Evolutionary conservation across 164 flowering plant species (phyloP).

Genomic region (Kalanchoe fedtschenkoi): DNA sequence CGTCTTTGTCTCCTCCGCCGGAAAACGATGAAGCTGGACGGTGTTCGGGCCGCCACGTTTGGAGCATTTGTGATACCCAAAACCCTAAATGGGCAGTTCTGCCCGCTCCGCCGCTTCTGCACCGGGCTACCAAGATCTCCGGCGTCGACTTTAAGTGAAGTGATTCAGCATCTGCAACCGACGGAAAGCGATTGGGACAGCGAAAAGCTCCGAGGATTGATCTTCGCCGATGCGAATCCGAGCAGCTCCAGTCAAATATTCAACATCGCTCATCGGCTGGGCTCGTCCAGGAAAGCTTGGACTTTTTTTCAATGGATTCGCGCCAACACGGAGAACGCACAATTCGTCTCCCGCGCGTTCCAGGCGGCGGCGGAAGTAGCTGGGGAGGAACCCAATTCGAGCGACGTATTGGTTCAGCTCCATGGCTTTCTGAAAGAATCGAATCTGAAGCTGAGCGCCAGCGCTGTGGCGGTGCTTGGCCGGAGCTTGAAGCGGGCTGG

Average conservation of each 20-base stretch:
- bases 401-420: constrained; percentile 21
- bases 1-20: too few species aligned
- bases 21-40: background rate
- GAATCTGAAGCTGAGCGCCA: constrained; percentile 23
- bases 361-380: constrained; percentile 46
- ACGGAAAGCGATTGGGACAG: constrained; percentile 23
- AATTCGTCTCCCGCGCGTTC: constrained; percentile 26
- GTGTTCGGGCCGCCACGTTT: background rate
- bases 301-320: constrained; percentile 33
- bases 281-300: constrained; percentile 30
- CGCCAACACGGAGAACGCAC: background rate
- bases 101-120: background rate
- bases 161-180: constrained; percentile 19
- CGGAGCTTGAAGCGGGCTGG: constrained; percentile 22
- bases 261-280: constrained; percentile 22
- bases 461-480: constrained; percentile 31
- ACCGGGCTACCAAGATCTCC: background rate
- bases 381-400: constrained; percentile 19
- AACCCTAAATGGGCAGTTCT: background rate
- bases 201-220: constrained; percentile 23
- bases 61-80: background rate
- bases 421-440: constrained; percentile 22
- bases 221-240: constrained; percentile 15
- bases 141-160: constrained; percentile 7
- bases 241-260: constrained; percentile 15